These are phyloP conservation scores for Pinus tabuliformis DNA, from an alignment of 75 land plant genomes.

Conservation along the genomic window DNA sequence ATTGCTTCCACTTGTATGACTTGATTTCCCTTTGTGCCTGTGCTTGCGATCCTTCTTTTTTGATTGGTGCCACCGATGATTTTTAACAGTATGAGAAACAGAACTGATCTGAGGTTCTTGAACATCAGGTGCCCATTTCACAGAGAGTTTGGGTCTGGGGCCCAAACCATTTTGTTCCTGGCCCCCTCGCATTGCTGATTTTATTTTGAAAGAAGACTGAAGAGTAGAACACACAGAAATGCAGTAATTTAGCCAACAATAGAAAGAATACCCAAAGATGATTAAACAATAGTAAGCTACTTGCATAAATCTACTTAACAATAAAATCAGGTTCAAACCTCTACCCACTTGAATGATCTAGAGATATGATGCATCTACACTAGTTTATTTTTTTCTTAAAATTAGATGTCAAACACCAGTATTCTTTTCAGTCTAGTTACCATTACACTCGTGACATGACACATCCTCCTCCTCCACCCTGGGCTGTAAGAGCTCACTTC, in stretches of 20 bases:
- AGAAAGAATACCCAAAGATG: background rate
- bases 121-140: conserved; percentile 83
- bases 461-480: no score
- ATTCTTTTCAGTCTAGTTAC: no score
- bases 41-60: conserved; percentile 14
- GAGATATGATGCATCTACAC: no score
- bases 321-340: no score
- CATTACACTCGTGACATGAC: no score
- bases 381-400: no score
- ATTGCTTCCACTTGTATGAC: conserved; percentile 7
- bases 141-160: conserved; percentile 37
- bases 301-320: no score
- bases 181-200: conserved; percentile 72
- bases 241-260: background rate
- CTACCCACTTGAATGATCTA: no score
- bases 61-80: background rate
- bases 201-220: conserved; percentile 26
- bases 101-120: conserved; percentile 57
- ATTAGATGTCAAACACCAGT: no score
- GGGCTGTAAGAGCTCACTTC: no score
- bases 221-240: background rate
- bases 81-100: conserved; percentile 45
- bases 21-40: conserved; percentile 22
- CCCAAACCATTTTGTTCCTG: conserved; percentile 40
- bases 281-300: no score